A percentile compares a stretch with the other conserved stretches of the same genome.
Conservation (phyloP, 1,284 basidiomycete genomes). For the Austroboletus olivaceoglutinosus region DNA sequence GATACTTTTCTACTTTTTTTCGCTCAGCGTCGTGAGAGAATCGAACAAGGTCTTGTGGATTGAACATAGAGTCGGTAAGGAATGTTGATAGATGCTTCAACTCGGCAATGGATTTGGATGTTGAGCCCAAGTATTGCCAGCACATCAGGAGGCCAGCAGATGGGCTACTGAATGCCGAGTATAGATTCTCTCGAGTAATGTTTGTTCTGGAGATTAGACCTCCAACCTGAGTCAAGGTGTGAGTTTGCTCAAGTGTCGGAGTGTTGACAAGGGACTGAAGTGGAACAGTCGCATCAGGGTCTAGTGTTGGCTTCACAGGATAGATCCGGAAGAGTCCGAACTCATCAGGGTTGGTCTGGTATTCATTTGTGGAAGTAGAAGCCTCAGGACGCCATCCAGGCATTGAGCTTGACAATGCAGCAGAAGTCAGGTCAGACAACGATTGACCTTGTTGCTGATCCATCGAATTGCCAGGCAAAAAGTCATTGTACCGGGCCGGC, state of each 20-base stretch:
- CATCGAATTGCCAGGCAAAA: no score
- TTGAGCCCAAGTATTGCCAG: conserved; percentile 5
- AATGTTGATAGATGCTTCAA: background rate
- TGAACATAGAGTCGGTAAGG: background rate
- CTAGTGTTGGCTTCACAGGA: background rate
- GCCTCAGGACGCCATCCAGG: no score
- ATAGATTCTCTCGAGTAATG: conserved; percentile 4
- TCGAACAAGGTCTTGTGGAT: background rate
- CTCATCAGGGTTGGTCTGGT: background rate
- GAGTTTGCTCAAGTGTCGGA: background rate
- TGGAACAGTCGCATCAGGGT: background rate
- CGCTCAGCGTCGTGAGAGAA: background rate
- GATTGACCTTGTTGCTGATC: no score
- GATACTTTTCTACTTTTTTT: no score
- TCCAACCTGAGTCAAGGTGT: background rate
- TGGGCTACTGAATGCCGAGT: conserved; percentile 4
- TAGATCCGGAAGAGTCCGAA: background rate
- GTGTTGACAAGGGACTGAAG: background rate
- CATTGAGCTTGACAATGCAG: no score
- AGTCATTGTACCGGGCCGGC: no score
- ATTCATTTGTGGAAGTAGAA: no score
- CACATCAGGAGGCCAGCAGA: conserved; percentile 4
- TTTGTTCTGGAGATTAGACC: background rate
- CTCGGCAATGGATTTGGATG: background rate
- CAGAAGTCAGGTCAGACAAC: no score